Base-by-base conservation (phyloP, 139 green algal species). In the Ettlia oleoabundans region DNA sequence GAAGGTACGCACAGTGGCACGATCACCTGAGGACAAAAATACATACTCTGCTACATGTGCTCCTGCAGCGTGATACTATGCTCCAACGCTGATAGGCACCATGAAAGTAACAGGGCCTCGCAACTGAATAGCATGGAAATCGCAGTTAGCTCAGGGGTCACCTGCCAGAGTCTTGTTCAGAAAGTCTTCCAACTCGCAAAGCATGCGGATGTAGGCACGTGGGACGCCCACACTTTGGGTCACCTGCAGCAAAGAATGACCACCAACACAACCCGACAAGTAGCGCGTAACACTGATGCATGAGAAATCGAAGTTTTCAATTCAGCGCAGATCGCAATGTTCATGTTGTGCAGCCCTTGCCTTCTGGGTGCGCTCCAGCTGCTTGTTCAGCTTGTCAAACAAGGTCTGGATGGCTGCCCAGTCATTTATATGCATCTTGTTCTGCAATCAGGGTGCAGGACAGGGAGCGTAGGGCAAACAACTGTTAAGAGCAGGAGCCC, bases 391-490 rank as follows among this genome's bases (percentile, higher is more conserved):
- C 89, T 97, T 97, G 63, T 99, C 95, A 79, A 98, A 99, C 53
- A 97, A 87, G 0, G 90, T 91, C 88, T 98, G 94, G 73, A 99
- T 95, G 5, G 93, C 84, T 0, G 90, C 87, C 95, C 95, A 99
- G 88, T 99, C 97, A 67, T 99, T 98, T 90, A 97, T 98, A 86
- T 99, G 95, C 88, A 98, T 96, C 88, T 98, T 98, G 88, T 99
- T 98, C 89, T 95, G 90, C 75, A 85, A 3, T 3, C n/a, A n/a
- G n/a, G n/a, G n/a, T n/a, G n/a, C n/a, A n/a, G n/a, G n/a, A n/a
- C n/a, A n/a, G n/a, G n/a, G n/a, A n/a, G n/a, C n/a, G n/a, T n/a
- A n/a, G n/a, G n/a, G n/a, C n/a, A n/a, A n/a, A n/a, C n/a, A n/a
- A n/a, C n/a, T n/a, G n/a, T n/a, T n/a, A n/a, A n/a, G n/a, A n/a